These are phyloP conservation scores for Beta macrorhiza DNA, from an alignment of 179 eudicot species.

Conservation along the genomic window DNA sequence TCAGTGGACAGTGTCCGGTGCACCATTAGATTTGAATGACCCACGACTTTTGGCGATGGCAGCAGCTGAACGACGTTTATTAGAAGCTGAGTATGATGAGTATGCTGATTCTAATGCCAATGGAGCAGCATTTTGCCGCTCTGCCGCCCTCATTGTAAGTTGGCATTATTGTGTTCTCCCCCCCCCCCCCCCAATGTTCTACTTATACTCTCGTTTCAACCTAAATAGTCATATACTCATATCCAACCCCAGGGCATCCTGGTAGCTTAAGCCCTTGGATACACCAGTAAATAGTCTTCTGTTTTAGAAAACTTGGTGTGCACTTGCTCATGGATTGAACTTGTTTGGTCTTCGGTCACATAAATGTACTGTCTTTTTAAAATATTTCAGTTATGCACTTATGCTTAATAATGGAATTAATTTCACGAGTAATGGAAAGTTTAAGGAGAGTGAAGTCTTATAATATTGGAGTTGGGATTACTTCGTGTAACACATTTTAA, in stretches of 20 bases:
- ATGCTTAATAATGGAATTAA: neutral
- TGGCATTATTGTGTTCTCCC: neutral
- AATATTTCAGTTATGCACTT: neutral
- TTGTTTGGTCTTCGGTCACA: neutral
- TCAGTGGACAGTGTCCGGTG: slow-evolving; percentile 60
- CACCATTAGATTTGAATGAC: slow-evolving; percentile 63
- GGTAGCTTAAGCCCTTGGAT: neutral
- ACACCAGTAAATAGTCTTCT: neutral
- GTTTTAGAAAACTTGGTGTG: neutral
- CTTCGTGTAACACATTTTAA: neutral
- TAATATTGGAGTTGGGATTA: neutral
- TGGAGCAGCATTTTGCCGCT: slow-evolving; percentile 84
- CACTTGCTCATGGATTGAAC: neutral
- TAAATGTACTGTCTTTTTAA: neutral
- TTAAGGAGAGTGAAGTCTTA: neutral
- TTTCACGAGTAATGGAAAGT: neutral
- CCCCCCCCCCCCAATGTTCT: too few species aligned
- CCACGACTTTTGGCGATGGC: slow-evolving; percentile 84
- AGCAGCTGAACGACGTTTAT: slow-evolving; percentile 70
- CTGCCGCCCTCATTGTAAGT: slow-evolving; percentile 79
- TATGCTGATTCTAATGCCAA: slow-evolving; percentile 69
- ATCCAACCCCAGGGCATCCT: neutral
- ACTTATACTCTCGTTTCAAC: too few species aligned
- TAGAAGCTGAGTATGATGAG: slow-evolving; percentile 83
- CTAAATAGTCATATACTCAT: neutral